phyloP scores from a whole-genome alignment of 176 grass and related monocot genomes.

The Miscanthus lutarioriparius region DNA sequence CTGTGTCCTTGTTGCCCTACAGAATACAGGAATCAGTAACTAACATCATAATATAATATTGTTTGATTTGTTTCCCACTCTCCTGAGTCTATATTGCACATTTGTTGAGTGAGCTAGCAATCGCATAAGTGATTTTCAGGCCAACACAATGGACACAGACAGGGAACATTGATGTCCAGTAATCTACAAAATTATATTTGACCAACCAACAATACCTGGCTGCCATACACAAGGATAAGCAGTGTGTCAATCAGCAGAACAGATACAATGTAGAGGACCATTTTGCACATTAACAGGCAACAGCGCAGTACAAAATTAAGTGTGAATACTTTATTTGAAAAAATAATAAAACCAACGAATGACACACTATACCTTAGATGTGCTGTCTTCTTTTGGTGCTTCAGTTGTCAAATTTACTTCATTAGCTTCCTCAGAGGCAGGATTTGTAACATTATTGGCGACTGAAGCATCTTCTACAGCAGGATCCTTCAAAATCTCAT shows the following conservation, averaged over 20 bases:
- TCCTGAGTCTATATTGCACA: background rate
- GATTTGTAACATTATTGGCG: background rate
- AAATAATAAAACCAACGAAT: background rate
- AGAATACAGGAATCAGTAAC: constrained; percentile 13
- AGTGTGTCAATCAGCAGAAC: background rate
- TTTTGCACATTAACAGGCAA: constrained; percentile 26
- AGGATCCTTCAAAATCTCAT: constrained; percentile 50
- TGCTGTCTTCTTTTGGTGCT: background rate
- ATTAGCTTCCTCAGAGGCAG: constrained; percentile 41
- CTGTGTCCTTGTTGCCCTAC: constrained; percentile 40
- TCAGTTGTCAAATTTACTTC: constrained; percentile 31
- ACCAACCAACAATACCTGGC: constrained; percentile 1
- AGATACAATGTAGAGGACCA: constrained; percentile 8
- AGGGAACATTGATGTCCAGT: background rate
- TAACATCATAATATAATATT: background rate
- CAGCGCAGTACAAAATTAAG: constrained; percentile 7
- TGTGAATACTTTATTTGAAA: constrained; percentile 20
- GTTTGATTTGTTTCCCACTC: constrained; percentile 2
- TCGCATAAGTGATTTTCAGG: constrained; percentile 9
- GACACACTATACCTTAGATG: constrained; percentile 32
- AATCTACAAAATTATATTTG: background rate
- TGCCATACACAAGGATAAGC: constrained; percentile 7
- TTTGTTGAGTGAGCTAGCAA: constrained; percentile 14
- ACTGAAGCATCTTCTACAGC: constrained; percentile 26
- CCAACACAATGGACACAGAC: background rate